Conservation (phyloP, 257 asterid genomes). For the Solanum chaucha region DNA sequence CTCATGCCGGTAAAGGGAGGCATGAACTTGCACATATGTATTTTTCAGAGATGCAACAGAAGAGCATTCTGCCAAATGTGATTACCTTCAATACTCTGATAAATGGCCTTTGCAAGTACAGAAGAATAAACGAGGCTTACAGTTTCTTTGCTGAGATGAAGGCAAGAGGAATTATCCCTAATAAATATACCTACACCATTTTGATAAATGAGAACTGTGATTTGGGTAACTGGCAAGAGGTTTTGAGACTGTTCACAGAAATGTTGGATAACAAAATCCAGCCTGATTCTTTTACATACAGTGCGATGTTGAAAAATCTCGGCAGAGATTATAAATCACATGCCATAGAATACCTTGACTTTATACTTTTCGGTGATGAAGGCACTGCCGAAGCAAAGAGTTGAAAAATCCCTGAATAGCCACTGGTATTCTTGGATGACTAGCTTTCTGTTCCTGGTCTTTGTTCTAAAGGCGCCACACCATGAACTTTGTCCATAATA, state of each 20-base stretch:
- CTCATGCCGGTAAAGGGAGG: constrained; percentile 42
- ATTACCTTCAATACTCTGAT: constrained; percentile 40
- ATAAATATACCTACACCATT: constrained; percentile 53
- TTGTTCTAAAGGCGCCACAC: neutral
- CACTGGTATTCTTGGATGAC: neutral
- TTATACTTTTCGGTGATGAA: constrained; percentile 17
- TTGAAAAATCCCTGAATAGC: constrained; percentile 5
- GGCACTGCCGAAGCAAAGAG: constrained; percentile 12
- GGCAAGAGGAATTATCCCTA: constrained; percentile 27
- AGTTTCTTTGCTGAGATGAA: constrained; percentile 31
- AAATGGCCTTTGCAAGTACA: constrained; percentile 47
- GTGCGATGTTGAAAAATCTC: constrained; percentile 34
- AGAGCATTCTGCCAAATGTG: constrained; percentile 43
- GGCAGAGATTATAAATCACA: constrained; percentile 19
- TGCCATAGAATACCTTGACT: constrained; percentile 32
- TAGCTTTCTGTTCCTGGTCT: neutral
- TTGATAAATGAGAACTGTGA: constrained; percentile 44
- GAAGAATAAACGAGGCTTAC: constrained; percentile 41
- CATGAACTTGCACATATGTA: constrained; percentile 34
- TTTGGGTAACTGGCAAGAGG: constrained; percentile 42
- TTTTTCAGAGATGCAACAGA: constrained; percentile 49
- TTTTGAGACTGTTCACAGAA: constrained; percentile 40
- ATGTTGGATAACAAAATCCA: constrained; percentile 46
- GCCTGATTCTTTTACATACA: constrained; percentile 45
- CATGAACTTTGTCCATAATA: neutral